Base-by-base conservation (phyloP, 2,329 filamentous ascomycete genomes). In the Exserohilum turcica region DNA sequence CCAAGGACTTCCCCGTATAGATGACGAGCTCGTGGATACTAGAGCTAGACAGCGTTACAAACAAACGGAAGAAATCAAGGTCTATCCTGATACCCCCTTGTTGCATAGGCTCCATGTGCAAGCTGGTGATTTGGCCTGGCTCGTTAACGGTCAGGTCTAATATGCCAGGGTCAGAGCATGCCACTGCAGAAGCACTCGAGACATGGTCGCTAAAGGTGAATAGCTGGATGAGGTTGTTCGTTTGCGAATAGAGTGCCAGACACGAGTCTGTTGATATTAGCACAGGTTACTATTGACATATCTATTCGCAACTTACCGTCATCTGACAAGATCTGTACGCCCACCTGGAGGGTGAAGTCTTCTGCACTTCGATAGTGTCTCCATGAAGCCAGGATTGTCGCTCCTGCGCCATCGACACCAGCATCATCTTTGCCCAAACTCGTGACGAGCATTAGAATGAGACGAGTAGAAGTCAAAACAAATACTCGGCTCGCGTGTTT, bases 381-480 rank as follows among this genome's bases (percentile, higher is more conserved):
- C 76, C 82, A 81, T 6, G 78, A 77, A 2, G 82, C 57, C 21
- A 79, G 60, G 37, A 78, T 67, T 12, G 64, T 62, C 10, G 78
- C 61, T 56, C 72, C 65, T n/a, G 70, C 56, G 21, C 61, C 58
- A 3, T 55, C 36, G 16, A 52, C 27, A 35, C 33, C 66, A 24
- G 55, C 49, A 42, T 60, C 63, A 19, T 46, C 55, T 33, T 71
- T 63, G 31, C 68, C 67, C 16, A 71, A 51, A 18, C 65, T 61
- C 6, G 58, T 67, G 15, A 82, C 63, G 42, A 79, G 74, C n/a
- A 84, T 59, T 74, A 82, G 78, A 29, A 80, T 74, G 0, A 88
- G 49, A 24, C 75, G 75, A 0, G 76, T 76, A 10, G 78, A 80
- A 1, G 86, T 90, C 38, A 90, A 73, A 8, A 89, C 73, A 51